Evolutionary conservation across 1,284 basidiomycete species (phyloP).

Genomic region (Mycena citricolor): DNA sequence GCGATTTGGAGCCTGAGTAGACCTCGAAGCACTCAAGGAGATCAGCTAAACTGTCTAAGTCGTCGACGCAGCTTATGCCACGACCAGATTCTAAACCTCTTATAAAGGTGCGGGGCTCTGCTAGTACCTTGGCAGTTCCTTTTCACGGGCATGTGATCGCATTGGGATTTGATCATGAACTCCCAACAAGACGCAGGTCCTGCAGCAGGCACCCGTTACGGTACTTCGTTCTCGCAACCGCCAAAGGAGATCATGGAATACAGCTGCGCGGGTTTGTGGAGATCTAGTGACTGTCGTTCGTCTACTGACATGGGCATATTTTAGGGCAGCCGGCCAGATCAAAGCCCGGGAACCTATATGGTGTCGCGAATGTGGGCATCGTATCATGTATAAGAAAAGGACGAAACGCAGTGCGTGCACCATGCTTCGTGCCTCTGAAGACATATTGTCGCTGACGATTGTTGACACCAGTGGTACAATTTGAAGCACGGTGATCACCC

Average conservation of each 20-base stretch:
- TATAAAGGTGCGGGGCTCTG: too few species aligned
- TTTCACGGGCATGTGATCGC: too few species aligned
- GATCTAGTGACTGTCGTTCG: constrained; percentile 7
- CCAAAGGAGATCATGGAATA: constrained; percentile 80
- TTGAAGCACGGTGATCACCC: constrained; percentile 70
- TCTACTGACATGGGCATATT: constrained; percentile 62
- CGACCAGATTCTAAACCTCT: too few species aligned
- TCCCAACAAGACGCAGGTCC: too few species aligned
- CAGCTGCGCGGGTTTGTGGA: constrained; percentile 80
- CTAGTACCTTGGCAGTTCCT: too few species aligned
- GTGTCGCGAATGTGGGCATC: constrained; percentile 95
- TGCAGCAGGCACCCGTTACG: too few species aligned
- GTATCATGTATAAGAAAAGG: constrained; percentile 99
- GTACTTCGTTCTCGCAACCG: too few species aligned
- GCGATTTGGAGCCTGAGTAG: too few species aligned
- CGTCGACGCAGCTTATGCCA: too few species aligned
- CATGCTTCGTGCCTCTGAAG: constrained; percentile 33
- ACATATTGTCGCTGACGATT: constrained; percentile 15
- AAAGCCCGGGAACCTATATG: constrained; percentile 93
- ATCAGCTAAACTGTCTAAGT: too few species aligned
- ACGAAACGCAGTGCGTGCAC: constrained; percentile 93
- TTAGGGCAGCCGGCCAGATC: constrained; percentile 91
- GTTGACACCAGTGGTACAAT: constrained; percentile 73
- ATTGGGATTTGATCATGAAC: too few species aligned
- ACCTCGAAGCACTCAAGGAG: too few species aligned